phyloP scores from a whole-genome alignment of 2,329 filamentous ascomycete species.

The Leptographium lundbergii region DNA sequence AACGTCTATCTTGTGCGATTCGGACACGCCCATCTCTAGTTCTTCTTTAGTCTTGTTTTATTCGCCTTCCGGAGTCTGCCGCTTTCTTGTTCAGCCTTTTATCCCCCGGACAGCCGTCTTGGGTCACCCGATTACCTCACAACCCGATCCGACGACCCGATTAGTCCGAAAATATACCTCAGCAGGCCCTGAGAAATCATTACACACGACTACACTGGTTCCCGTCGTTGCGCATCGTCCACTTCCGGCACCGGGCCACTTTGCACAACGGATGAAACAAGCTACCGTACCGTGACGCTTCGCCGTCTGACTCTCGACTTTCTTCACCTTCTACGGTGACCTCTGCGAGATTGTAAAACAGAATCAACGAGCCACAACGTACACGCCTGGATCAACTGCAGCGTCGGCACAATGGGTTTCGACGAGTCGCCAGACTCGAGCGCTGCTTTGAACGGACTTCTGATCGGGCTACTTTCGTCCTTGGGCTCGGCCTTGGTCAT shows the following conservation, averaged over 20 bases:
- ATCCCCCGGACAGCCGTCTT: too few relatives aligned
- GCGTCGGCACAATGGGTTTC: background rate
- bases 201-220: too few relatives aligned
- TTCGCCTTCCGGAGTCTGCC: background rate
- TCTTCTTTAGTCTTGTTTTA: background rate
- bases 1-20: background rate
- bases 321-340: background rate
- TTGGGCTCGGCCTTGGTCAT: conserved; percentile 85
- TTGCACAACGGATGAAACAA: background rate
- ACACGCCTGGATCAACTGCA: too few relatives aligned
- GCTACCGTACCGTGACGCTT: conserved; percentile 1
- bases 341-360: background rate
- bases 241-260: background rate
- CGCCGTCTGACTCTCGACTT: background rate
- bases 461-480: conserved; percentile 89
- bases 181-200: too few relatives aligned
- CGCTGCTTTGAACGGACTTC: conserved; percentile 52
- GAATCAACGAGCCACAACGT: background rate
- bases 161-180: background rate
- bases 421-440: conserved; percentile 7
- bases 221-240: background rate
- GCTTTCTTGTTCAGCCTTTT: background rate
- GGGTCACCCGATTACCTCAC: background rate
- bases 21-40: background rate
- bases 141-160: background rate